Evolutionary conservation across 2,329 filamentous ascomycete species (phyloP).

Genomic region (Fusarium torreyae): DNA sequence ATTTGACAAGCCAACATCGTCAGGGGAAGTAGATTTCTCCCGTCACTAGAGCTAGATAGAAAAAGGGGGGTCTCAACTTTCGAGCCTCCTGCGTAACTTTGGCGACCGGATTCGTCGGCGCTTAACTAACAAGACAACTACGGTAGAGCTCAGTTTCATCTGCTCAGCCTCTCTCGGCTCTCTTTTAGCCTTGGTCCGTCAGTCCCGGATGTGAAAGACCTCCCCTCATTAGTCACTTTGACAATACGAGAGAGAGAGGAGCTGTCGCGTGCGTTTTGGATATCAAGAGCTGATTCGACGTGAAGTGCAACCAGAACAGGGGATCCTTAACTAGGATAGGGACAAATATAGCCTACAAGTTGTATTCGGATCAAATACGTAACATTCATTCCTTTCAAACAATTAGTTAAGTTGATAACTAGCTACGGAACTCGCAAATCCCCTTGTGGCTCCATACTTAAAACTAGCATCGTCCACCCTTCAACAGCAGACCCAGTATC

Average conservation of each 20-base stretch:
- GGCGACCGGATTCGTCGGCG: constrained; percentile 43
- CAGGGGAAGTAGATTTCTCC: constrained; percentile 12
- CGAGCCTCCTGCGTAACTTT: constrained; percentile 24
- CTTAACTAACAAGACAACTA: constrained; percentile 22
- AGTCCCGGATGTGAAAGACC: constrained; percentile 17
- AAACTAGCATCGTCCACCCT: constrained; percentile 10
- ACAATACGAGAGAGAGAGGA: constrained; percentile 11
- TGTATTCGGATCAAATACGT: constrained; percentile 27
- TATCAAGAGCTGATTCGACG: constrained; percentile 35
- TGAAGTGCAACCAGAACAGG: constrained; percentile 23
- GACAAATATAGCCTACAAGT: constrained; percentile 16
- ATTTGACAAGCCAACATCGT: constrained; percentile 16
- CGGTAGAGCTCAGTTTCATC: constrained; percentile 26
- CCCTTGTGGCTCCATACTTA: constrained; percentile 5
- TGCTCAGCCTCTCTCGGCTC: constrained; percentile 44
- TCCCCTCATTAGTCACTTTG: constrained; percentile 18
- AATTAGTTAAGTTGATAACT: neutral
- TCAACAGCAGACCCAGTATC: constrained; percentile 13
- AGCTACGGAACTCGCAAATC: neutral
- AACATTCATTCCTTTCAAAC: constrained; percentile 10
- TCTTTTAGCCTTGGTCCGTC: constrained; percentile 16
- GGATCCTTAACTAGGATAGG: constrained; percentile 16
- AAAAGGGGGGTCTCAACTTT: constrained; percentile 32
- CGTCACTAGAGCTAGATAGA: constrained; percentile 3
- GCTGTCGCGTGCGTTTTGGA: constrained; percentile 36